Evolutionary conservation across 768 basidiomycete genomes (phyloP).

Genomic region (Lactifluus hygrophoroides): DNA sequence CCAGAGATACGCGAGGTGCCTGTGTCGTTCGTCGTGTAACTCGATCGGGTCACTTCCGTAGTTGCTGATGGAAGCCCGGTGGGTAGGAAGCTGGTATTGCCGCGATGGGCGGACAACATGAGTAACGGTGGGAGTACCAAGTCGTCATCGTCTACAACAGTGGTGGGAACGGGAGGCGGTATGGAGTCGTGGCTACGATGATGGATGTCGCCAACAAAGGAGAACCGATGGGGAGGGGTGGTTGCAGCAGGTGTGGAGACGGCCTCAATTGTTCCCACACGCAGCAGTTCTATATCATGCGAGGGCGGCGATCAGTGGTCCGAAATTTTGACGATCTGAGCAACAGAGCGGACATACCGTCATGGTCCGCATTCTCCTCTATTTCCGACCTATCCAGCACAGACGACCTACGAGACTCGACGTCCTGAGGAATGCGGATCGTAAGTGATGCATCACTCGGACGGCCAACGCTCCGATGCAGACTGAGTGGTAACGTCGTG

Average conservation of each 20-base stretch:
- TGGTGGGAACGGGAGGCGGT: not conserved
- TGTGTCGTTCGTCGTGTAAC: conserved; percentile 53
- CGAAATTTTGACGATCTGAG: not conserved
- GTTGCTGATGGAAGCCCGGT: conserved; percentile 26
- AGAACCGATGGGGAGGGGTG: conserved; percentile 28
- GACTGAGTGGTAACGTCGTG: conserved; percentile 26
- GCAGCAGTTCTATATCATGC: conserved; percentile 34
- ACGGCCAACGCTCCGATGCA: conserved; percentile 20
- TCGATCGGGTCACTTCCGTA: conserved; percentile 33
- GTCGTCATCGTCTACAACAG: not conserved
- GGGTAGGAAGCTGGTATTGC: conserved; percentile 15
- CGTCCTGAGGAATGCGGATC: conserved; percentile 30
- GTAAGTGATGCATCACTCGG: conserved; percentile 22
- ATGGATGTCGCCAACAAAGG: conserved; percentile 19
- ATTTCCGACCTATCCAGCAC: conserved; percentile 25
- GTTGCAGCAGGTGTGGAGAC: conserved; percentile 42
- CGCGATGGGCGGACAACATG: conserved; percentile 11
- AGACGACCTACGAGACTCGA: conserved; percentile 30
- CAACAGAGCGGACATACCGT: conserved; percentile 26
- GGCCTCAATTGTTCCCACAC: conserved; percentile 44
- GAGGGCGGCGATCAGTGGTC: not conserved
- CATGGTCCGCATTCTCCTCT: conserved; percentile 29
- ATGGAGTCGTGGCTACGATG: conserved; percentile 6
- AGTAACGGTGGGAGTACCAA: conserved; percentile 14
- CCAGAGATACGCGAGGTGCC: conserved; percentile 54